Evolutionary conservation across 2,329 filamentous ascomycete species (phyloP).

Genomic region (Trichoderma semiorbis): DNA sequence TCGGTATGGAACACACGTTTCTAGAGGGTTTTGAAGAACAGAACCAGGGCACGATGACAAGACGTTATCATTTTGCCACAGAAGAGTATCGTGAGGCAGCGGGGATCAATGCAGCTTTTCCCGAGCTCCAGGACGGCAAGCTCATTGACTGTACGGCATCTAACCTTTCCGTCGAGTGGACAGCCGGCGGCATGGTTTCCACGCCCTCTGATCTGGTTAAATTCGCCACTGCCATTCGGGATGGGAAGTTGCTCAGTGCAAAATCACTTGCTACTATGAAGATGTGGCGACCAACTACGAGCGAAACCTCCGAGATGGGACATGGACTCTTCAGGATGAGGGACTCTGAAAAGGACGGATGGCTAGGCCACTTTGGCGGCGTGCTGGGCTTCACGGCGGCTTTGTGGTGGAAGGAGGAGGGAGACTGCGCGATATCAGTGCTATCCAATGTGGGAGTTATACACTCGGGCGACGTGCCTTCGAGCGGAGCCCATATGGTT

Average conservation of each 20-base stretch:
- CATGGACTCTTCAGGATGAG: slow-evolving; percentile 18
- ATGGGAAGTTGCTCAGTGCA: slow-evolving; percentile 9
- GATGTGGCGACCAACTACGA: slow-evolving; percentile 14
- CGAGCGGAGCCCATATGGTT: background rate
- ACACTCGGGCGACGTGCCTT: background rate
- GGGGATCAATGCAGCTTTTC: slow-evolving; percentile 17
- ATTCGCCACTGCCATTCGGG: slow-evolving; percentile 18
- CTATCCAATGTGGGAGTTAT: background rate
- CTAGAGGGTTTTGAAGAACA: slow-evolving; percentile 19
- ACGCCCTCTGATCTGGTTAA: slow-evolving; percentile 17
- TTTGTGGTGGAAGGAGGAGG: background rate
- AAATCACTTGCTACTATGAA: slow-evolving; percentile 16
- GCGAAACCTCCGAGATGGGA: slow-evolving; percentile 12
- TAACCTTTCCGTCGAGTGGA: slow-evolving; percentile 20
- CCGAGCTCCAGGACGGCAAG: background rate
- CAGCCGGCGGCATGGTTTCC: slow-evolving; percentile 19
- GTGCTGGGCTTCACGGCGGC: background rate
- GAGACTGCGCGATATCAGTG: background rate
- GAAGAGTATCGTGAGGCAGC: slow-evolving; percentile 12
- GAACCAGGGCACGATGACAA: background rate
- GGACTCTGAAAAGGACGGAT: background rate
- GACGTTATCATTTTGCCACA: slow-evolving; percentile 19
- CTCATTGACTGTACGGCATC: slow-evolving; percentile 19
- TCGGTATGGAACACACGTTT: slow-evolving; percentile 16
- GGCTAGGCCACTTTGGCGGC: background rate